Evolutionary conservation across 305 asterid genomes (phyloP).

Genomic region (Fraxinus sp.): DNA sequence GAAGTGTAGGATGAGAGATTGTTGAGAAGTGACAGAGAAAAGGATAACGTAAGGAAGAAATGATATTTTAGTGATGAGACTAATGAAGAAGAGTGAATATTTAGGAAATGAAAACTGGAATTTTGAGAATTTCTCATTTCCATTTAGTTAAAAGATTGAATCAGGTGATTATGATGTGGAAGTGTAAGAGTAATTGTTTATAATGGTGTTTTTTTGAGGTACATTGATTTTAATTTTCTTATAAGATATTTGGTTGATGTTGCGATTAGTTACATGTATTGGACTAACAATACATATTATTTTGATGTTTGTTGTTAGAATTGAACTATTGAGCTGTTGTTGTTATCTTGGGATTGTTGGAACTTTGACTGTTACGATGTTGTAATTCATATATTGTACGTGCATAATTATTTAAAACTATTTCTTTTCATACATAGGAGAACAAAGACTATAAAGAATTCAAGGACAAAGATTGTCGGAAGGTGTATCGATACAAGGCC

Average conservation of each 20-base stretch:
- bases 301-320: neutral
- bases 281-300: neutral
- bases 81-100: constrained; percentile 47
- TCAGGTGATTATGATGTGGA: neutral
- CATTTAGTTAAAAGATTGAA: neutral
- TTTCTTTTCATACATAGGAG: too few relatives aligned
- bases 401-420: too few relatives aligned
- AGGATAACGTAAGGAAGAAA: too few relatives aligned
- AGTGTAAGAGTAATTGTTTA: neutral
- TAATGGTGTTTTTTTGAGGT: neutral
- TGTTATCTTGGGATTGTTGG: neutral
- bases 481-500: too few relatives aligned
- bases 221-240: neutral
- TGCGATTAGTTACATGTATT: neutral
- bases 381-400: neutral
- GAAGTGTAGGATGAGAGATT: too few relatives aligned
- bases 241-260: neutral
- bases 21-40: too few relatives aligned
- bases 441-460: too few relatives aligned
- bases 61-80: too few relatives aligned
- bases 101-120: neutral
- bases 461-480: too few relatives aligned
- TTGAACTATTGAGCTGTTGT: neutral
- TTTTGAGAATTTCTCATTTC: neutral
- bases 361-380: neutral